Evolutionary conservation across 768 basidiomycete species (phyloP), one percentile per base, ranked within the genome.

Genomic region (Russula earlei): DNA sequence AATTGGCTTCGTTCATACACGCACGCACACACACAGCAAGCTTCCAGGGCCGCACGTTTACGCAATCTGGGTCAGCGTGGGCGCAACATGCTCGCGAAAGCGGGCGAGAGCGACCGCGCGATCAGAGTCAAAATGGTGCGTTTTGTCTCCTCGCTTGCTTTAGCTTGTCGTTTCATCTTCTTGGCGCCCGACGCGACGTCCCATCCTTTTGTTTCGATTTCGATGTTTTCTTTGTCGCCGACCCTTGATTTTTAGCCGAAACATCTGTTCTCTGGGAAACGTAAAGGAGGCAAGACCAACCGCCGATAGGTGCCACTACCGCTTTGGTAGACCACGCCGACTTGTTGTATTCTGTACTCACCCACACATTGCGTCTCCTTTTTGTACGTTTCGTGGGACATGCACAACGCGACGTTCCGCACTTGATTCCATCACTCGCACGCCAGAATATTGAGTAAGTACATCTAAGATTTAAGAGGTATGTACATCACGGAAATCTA

Each of bases 81-180:
- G 52, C 85, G 91, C 57, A 95, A 95, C 69, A 82, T 83, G 76
- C 77, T 83, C 42, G 95, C 91, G 24, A 91, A 86, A 68, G 94
- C 93, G 37, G 90, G 89, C 56, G 95, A 99, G 77, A 76, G 81
- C 56, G 91, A 94, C 73, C 83, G 89, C 62, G 78, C 78, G 11
- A 91, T 91, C 72, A 78, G 74, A 66, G 77, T 77, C 60, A 91
- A 91, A 78, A 91, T 87, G 88, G 90, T 90, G 49, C 12, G 77
- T 73, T 24, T 34, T 6, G 33, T 25, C 22, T 20, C 1, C 25
- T 33, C 7, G 19, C 5, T 9, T 17, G 4, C n/a, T 5, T 2
- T 46, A 10, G 7, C 19, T 11, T 8, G n/a, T 11, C 12, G 5
- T 31, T 31, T 15, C 12, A 15, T 22, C 11, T n/a, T 15, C 1